Conservation (phyloP, 176 grass and related monocot species). For the Oryza glumipatula region DNA sequence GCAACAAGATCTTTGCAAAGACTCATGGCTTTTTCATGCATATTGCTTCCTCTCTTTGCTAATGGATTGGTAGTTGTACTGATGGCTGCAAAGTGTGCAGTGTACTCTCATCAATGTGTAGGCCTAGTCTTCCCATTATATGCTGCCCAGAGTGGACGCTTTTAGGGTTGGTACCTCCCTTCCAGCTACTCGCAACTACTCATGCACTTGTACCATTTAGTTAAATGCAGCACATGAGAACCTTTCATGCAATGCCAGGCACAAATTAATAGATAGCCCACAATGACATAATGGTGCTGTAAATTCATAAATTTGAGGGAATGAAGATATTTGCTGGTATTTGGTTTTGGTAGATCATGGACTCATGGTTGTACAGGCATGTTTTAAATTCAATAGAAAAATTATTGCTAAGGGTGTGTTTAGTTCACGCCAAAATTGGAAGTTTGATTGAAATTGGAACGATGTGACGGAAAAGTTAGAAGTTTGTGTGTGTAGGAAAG, state of each 20-base stretch:
- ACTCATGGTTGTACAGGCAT: background rate
- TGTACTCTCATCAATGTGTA: slow-evolving; percentile 53
- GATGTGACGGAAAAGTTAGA: too few species aligned
- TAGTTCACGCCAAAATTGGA: too few species aligned
- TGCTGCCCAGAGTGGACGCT: slow-evolving; percentile 35
- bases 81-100: slow-evolving; percentile 27
- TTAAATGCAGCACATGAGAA: slow-evolving; percentile 60
- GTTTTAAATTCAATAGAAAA: background rate
- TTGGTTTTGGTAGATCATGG: slow-evolving; percentile 3
- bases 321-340: slow-evolving; percentile 10
- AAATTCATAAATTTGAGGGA: slow-evolving; percentile 26
- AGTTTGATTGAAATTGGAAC: too few species aligned
- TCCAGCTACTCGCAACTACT: slow-evolving; percentile 32
- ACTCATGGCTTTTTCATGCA: slow-evolving; percentile 1
- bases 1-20: slow-evolving; percentile 19
- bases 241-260: slow-evolving; percentile 39
- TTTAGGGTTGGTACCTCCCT: slow-evolving; percentile 36
- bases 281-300: slow-evolving; percentile 21
- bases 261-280: slow-evolving; percentile 30
- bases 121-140: slow-evolving; percentile 38
- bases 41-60: background rate
- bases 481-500: too few species aligned
- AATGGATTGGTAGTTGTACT: slow-evolving; percentile 4
- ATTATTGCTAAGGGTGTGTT: too few species aligned
- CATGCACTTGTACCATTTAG: slow-evolving; percentile 42